phyloP scores from a whole-genome alignment of 2,329 filamentous ascomycete species.

The Paraphaeosphaeria minitans region DNA sequence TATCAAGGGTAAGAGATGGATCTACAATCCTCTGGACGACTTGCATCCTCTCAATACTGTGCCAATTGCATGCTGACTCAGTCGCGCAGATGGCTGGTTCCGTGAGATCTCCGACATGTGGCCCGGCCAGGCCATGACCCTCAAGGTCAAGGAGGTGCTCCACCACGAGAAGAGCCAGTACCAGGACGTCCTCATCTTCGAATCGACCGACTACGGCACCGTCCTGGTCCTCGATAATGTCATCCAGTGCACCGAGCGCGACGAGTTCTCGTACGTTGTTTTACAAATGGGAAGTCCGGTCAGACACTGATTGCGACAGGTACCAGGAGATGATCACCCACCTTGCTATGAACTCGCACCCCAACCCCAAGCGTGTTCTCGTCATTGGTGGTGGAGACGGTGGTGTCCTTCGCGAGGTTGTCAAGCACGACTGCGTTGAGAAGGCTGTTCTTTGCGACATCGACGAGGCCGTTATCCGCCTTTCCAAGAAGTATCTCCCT shows the following conservation, averaged over 20 bases:
- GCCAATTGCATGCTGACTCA: conserved; percentile 9
- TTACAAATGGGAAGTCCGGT: background rate
- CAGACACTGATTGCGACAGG: conserved; percentile 42
- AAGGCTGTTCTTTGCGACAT: conserved; percentile 98
- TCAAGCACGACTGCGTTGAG: conserved; percentile 98
- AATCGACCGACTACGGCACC: conserved; percentile 95
- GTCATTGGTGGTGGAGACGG: conserved; percentile 98
- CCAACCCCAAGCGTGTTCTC: conserved; percentile 95
- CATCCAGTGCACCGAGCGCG: conserved; percentile 97
- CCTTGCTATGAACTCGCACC: conserved; percentile 97
- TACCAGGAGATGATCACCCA: conserved; percentile 99
- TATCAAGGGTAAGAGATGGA: conserved; percentile 67
- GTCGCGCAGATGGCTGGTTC: conserved; percentile 92
- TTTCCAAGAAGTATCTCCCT: conserved; percentile 97
- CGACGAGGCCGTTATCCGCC: conserved; percentile 97
- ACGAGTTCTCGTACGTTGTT: conserved; percentile 81
- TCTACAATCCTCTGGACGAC: background rate
- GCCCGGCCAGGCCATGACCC: conserved; percentile 98
- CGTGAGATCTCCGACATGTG: conserved; percentile 98
- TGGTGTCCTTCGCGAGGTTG: conserved; percentile 94
- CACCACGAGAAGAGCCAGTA: conserved; percentile 99
- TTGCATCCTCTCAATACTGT: background rate
- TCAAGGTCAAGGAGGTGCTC: conserved; percentile 86
- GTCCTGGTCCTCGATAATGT: conserved; percentile 98
- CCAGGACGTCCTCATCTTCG: conserved; percentile 98